Evolutionary conservation across 2,329 filamentous ascomycete genomes (phyloP), one percentile per base, ranked within the genome.

Genomic region (Diaporthe sp.): DNA sequence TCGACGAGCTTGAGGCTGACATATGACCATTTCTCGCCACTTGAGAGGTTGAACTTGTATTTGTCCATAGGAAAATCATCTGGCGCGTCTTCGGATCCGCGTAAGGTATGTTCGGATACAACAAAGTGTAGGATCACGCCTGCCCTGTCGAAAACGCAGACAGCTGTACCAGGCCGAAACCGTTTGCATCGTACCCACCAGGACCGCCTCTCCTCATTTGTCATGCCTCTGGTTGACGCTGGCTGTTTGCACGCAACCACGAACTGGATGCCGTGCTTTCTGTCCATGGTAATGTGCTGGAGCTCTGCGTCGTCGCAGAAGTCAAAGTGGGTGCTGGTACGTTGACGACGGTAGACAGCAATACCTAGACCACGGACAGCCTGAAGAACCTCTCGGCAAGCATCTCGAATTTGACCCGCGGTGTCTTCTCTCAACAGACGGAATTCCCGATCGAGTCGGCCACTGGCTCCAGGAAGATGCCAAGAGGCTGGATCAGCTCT

Each of bases 361-460:
- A 53, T 42, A 39, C 17, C 31, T 25, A 20, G 28, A 28, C 67
- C 57, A 20, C 79, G 81, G 25, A 86, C 80, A 4, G 77, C 76
- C 6, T 86, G 80, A 10, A 88, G 80, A 53, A 87, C 82, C 25
- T 84, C 77, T 53, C 83, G 83, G 4, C 89, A 85, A 0, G 85
- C 85, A 77, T 90, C 87, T 44, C 88, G 84, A 3, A 92, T 82
- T 74, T 89, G 86, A 0, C 88, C 88, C 2, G 91, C 82, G 0
- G 86, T 89, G 76, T 91, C 89, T 80, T 91, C 88, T 2, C 90
- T 85, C 1, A 91, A 80, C 1, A 91, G 85, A 20, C 90, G 86
- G 63, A 92, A 92, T 71, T 91, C 86, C 72, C 86, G 83, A 79
- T 91, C 89, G 0, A 92, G 79, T 0, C 89, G 84, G 2, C 89